Evolutionary conservation across 2,329 filamentous ascomycete genomes (phyloP).

Genomic region (Lachnellula occidentalis): DNA sequence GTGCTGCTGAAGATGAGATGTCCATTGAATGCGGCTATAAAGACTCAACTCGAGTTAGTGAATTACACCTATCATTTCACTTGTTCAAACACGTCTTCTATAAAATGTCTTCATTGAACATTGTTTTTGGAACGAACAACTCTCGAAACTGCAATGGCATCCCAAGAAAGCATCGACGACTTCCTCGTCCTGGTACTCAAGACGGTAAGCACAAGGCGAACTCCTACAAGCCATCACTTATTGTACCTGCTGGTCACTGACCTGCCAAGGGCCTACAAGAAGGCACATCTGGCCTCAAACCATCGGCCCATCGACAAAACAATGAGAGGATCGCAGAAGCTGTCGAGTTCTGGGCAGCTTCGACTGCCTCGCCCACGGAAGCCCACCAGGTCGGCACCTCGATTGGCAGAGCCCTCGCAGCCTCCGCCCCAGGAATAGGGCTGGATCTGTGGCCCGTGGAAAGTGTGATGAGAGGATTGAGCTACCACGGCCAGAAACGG

Average conservation of each 20-base stretch:
- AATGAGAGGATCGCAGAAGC: neutral
- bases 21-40: too few species aligned
- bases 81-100: too few species aligned
- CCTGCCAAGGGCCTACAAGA: neutral
- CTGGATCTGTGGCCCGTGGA: neutral
- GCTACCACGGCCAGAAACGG: too few species aligned
- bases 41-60: too few species aligned
- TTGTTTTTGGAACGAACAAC: too few species aligned
- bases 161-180: conserved; percentile 25
- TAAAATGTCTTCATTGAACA: too few species aligned
- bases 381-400: neutral
- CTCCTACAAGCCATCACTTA: neutral
- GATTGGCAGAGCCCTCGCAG: neutral
- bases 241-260: neutral
- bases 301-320: too few species aligned
- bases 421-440: neutral
- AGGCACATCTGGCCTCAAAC: too few species aligned
- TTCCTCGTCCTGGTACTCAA: conserved; percentile 5
- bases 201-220: neutral
- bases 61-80: too few species aligned
- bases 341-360: neutral
- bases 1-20: too few species aligned
- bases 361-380: neutral
- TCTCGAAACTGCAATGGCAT: conserved; percentile 43
- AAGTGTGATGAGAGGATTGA: neutral